Conservation (phyloP, 108 stramenopile genomes). For the Hondaea fermentalgiana region DNA sequence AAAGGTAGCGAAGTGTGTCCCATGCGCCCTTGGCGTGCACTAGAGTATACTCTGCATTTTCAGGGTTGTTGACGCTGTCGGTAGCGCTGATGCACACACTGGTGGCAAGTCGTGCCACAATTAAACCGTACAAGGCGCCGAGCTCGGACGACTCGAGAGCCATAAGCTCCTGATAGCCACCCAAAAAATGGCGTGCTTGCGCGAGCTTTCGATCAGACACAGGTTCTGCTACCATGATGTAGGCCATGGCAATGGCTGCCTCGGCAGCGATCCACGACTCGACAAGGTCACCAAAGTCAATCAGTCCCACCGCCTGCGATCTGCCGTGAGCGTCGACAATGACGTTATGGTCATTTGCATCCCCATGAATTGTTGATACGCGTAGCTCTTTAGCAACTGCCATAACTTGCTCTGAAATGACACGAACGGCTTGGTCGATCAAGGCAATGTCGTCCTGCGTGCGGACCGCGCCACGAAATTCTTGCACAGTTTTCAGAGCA, state of each 20-base stretch:
- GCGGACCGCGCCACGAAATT: neutral
- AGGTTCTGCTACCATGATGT: neutral
- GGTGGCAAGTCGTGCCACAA: neutral
- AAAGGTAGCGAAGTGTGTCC: neutral
- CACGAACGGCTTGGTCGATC: neutral
- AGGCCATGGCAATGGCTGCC: neutral
- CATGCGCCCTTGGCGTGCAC: neutral
- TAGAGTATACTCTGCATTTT: neutral
- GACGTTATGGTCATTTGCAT: neutral
- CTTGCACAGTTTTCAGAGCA: neutral
- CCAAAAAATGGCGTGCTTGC: neutral
- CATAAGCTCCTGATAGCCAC: neutral
- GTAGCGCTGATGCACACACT: neutral
- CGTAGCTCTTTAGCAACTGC: neutral
- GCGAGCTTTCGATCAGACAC: neutral
- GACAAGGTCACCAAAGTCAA: constrained; percentile 9
- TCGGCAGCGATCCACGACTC: neutral
- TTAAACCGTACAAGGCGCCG: neutral
- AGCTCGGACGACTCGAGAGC: neutral
- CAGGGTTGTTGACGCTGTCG: neutral
- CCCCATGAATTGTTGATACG: neutral
- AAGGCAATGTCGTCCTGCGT: neutral
- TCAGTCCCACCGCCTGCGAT: neutral
- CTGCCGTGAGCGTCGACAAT: neutral
- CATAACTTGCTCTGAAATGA: neutral